Base-by-base conservation (phyloP, 169 alveolate genomes). In the Eimeria acervulina region DNA sequence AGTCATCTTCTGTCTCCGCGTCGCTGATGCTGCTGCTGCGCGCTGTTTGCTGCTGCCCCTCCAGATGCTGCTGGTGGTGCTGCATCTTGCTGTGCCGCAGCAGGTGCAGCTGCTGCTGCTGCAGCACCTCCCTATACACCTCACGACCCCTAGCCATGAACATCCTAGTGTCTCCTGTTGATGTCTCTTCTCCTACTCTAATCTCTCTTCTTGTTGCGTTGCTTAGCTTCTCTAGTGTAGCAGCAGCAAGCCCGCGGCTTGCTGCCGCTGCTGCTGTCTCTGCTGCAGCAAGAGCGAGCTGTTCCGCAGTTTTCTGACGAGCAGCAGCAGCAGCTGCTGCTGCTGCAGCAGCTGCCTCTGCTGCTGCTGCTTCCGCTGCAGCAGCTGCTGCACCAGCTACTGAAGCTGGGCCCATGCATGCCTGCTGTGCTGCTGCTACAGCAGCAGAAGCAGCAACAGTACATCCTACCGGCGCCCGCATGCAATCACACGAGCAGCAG, bases 61-160 rank as follows among this genome's bases (percentile, higher is more conserved):
- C 19, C 55, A 7, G 55, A 5, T 78, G 88, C 61, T 78, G 88
- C 88, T 78, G 88, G 38, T 38, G 88, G 36, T 36, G 88, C 88
- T 78, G 88, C 66, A 78, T 26, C 63, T 78, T 70, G 81, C 81
- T 70, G 81, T 33, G 44, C n/a, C 81, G 81, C 47, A 70, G 88
- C 88, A 21, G 88, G 66, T 40, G 88, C 88, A 78, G 88, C 88
- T 44, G 88, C 63, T 78, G 88, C 5, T 78, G 88, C 61, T 78
- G 55, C 88, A 78, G 88, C 88, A 78, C 88, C 88, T 78, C 88
- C 88, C 88, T 78, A 78, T 78, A 78, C 88, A 78, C 88, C 88
- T 78, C 38, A 40, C 88, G 88, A 51, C 88, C 33, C 21, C 88
- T 78, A 33, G 42, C 6, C 63, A 78, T 78, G 42, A 78, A 78